A percentile compares a stretch with the other conserved stretches of the same genome.
These are phyloP conservation scores for Beauveria varroae DNA, from an alignment of 2,329 filamentous ascomycete genomes.

Conservation along the genomic window DNA sequence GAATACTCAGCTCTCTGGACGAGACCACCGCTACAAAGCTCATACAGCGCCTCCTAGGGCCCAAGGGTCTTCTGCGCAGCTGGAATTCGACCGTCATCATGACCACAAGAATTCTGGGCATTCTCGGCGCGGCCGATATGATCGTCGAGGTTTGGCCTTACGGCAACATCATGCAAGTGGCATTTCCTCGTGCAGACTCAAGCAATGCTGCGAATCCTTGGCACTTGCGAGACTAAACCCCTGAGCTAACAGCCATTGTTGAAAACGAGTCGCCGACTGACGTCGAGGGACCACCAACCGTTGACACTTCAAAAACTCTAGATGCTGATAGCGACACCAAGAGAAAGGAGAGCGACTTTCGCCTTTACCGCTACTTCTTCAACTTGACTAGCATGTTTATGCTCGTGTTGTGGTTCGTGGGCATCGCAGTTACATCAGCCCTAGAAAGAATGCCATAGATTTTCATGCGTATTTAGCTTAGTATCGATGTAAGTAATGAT, in stretches of 20 bases:
- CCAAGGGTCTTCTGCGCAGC: conserved; percentile 8
- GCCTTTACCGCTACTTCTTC: background rate
- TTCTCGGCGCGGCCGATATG: background rate
- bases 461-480: conserved; percentile 12
- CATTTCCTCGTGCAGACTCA: background rate
- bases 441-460: conserved; percentile 4
- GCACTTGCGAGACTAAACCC: background rate
- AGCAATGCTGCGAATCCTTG: background rate
- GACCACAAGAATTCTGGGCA: background rate
- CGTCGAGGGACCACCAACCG: background rate
- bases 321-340: background rate
- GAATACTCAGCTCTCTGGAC: conserved; percentile 14
- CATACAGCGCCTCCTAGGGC: background rate
- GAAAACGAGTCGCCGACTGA: background rate
- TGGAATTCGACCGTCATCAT: conserved; percentile 11
- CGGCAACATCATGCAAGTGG: background rate
- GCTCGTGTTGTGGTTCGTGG: background rate
- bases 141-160: background rate
- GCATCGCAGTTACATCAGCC: background rate
- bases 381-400: background rate
- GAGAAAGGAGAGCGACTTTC: background rate
- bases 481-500: conserved; percentile 5
- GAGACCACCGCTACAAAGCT: conserved; percentile 1
- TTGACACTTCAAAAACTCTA: background rate
- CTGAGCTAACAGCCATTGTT: background rate